phyloP scores from a whole-genome alignment of 2,329 filamentous ascomycete genomes.

The Pseudogymnoascus sp. region DNA sequence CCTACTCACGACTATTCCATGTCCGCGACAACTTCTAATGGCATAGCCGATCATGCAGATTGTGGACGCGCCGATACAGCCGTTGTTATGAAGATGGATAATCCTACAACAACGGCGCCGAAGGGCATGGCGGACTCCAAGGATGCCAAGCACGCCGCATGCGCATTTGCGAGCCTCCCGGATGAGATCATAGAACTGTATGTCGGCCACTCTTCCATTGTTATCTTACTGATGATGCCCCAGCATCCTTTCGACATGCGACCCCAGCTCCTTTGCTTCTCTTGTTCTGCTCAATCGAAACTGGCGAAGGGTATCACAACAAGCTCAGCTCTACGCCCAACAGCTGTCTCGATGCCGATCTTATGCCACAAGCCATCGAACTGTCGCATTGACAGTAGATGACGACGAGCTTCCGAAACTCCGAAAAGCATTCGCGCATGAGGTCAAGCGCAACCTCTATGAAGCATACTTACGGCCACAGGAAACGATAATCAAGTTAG shows the following conservation, averaged over 20 bases:
- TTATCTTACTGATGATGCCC: constrained; percentile 12
- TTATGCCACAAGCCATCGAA: constrained; percentile 44
- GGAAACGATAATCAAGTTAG: constrained; percentile 67
- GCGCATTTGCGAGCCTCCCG: constrained; percentile 51
- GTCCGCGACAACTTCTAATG: constrained; percentile 1
- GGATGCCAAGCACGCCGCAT: constrained; percentile 9
- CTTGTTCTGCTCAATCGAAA: constrained; percentile 58
- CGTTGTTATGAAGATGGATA: constrained; percentile 1
- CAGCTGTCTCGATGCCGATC: constrained; percentile 57
- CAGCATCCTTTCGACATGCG: constrained; percentile 17
- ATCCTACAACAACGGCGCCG: not conserved
- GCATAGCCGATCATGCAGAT: not conserved
- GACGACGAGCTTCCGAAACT: constrained; percentile 50
- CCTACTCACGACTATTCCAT: not conserved
- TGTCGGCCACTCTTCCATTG: constrained; percentile 25
- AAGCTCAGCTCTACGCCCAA: constrained; percentile 54
- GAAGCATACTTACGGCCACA: constrained; percentile 65
- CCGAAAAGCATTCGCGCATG: constrained; percentile 58
- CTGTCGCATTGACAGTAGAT: constrained; percentile 29
- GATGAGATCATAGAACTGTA: constrained; percentile 67
- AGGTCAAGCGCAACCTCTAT: constrained; percentile 72
- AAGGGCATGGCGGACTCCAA: not conserved
- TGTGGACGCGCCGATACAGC: not conserved
- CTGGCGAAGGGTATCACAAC: constrained; percentile 59
- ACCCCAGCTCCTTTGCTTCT: constrained; percentile 57